A percentile compares a stretch with the other conserved stretches of the same genome.
Conservation (phyloP, 805 yeast species). For the Pichia gijzeniarum region DNA sequence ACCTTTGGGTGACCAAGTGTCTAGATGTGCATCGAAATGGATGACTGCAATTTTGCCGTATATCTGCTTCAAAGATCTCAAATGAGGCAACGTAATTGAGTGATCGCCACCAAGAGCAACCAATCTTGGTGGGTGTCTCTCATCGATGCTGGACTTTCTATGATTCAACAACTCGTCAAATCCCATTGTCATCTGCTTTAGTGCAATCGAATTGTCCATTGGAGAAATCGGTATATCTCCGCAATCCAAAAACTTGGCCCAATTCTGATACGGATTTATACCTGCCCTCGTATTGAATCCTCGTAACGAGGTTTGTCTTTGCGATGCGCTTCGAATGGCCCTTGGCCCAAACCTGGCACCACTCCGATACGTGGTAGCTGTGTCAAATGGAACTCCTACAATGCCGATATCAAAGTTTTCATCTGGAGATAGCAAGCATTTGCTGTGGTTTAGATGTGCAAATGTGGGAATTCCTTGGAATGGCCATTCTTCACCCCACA, state of each 20-base stretch:
- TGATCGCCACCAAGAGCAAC: conserved; percentile 83
- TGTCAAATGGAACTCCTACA: conserved; percentile 79
- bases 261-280: conserved; percentile 42
- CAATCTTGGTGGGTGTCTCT: conserved; percentile 47
- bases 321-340: conserved; percentile 62
- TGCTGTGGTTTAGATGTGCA: conserved; percentile 62
- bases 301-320: conserved; percentile 60
- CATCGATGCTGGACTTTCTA: conserved; percentile 21
- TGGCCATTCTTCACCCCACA: conserved; percentile 76
- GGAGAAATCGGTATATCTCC: conserved; percentile 56
- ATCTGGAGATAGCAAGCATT: conserved; percentile 47
- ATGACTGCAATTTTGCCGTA: conserved; percentile 68
- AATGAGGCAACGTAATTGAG: conserved; percentile 64
- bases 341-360: conserved; percentile 84
- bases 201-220: conserved; percentile 49
- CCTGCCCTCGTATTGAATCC: conserved; percentile 61
- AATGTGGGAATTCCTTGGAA: conserved; percentile 62
- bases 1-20: conserved; percentile 71
- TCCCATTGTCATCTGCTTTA: conserved; percentile 47
- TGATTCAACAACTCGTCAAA: conserved; percentile 48
- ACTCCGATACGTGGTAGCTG: conserved; percentile 70
- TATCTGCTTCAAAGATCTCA: conserved; percentile 52
- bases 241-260: conserved; percentile 49
- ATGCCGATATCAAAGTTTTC: conserved; percentile 59
- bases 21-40: conserved; percentile 83